phyloP scores from a whole-genome alignment of 2,329 filamentous ascomycete genomes.

The Paecilomyces sp. region DNA sequence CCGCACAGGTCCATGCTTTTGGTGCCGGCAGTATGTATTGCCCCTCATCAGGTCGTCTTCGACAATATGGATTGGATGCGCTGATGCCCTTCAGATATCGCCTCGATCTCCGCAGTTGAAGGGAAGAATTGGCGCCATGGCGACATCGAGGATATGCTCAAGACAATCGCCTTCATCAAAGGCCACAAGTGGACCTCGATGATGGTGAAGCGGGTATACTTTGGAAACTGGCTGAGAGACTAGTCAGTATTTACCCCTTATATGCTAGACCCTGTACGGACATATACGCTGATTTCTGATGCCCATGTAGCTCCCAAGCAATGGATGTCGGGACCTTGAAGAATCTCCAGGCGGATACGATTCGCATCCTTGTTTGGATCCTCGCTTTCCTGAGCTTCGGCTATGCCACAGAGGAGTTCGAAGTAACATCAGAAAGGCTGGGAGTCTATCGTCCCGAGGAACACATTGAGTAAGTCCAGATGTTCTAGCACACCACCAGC shows the following conservation, averaged over 20 bases:
- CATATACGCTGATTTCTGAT: background rate
- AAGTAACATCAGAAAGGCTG: slow-evolving; percentile 72
- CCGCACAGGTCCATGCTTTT: slow-evolving; percentile 34
- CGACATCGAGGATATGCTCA: slow-evolving; percentile 76
- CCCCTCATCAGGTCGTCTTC: slow-evolving; percentile 2
- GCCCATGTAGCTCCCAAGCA: slow-evolving; percentile 54
- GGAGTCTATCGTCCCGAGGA: slow-evolving; percentile 73
- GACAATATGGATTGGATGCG: background rate
- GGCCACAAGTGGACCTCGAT: slow-evolving; percentile 81
- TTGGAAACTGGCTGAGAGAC: slow-evolving; percentile 81
- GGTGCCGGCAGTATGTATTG: slow-evolving; percentile 35
- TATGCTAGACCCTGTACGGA: background rate
- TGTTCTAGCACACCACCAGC: background rate
- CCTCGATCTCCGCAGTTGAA: slow-evolving; percentile 44
- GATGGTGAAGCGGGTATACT: slow-evolving; percentile 71
- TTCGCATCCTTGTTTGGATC: slow-evolving; percentile 73
- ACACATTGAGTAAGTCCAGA: slow-evolving; percentile 38
- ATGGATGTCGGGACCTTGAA: slow-evolving; percentile 75
- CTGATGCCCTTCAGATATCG: slow-evolving; percentile 32
- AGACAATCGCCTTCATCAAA: slow-evolving; percentile 66
- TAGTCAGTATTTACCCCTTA: slow-evolving; percentile 42
- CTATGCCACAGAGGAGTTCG: slow-evolving; percentile 79
- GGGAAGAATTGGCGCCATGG: slow-evolving; percentile 49
- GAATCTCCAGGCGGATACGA: slow-evolving; percentile 68
- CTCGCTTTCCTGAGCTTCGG: slow-evolving; percentile 75